Evolutionary conservation across 192 early-diverging fungal species (phyloP).

Genomic region (Backusella sp.): DNA sequence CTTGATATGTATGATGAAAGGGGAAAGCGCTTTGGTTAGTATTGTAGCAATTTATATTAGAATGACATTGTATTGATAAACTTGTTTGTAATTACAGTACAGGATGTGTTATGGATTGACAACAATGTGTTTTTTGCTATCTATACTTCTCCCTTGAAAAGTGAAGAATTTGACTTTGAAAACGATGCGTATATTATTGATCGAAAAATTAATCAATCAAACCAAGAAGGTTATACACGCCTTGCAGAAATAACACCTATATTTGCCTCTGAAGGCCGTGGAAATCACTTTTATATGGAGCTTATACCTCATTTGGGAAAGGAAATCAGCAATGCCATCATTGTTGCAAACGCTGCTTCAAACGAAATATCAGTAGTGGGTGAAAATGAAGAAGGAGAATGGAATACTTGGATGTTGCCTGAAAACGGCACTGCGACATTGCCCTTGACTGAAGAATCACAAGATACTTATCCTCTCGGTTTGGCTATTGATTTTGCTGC

Average conservation of each 20-base stretch:
- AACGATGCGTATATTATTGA: conserved; percentile 61
- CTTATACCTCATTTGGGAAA: conserved; percentile 55
- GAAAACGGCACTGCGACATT: conserved; percentile 53
- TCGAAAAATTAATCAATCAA: conserved; percentile 39
- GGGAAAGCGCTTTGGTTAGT: conserved; percentile 26
- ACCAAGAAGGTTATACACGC: conserved; percentile 45
- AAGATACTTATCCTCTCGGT: conserved; percentile 69
- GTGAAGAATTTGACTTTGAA: conserved; percentile 25
- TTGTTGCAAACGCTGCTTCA: conserved; percentile 41
- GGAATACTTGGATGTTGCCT: conserved; percentile 69
- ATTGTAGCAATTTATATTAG: not conserved
- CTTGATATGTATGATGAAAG: conserved; percentile 18
- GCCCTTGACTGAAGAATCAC: conserved; percentile 56
- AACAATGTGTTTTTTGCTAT: conserved; percentile 65
- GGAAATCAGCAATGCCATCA: conserved; percentile 38
- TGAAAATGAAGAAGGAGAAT: conserved; percentile 42
- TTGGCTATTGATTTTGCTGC: conserved; percentile 73
- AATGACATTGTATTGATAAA: not conserved
- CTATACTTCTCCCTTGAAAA: conserved; percentile 47
- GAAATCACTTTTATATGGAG: conserved; percentile 60
- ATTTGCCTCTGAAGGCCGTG: conserved; percentile 45
- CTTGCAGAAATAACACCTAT: conserved; percentile 59
- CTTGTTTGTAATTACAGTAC: conserved; percentile 43
- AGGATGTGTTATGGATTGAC: conserved; percentile 76
- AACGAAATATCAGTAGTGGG: conserved; percentile 52